Conservation (phyloP, 768 basidiomycete species). For the Wakefieldia striispora region DNA sequence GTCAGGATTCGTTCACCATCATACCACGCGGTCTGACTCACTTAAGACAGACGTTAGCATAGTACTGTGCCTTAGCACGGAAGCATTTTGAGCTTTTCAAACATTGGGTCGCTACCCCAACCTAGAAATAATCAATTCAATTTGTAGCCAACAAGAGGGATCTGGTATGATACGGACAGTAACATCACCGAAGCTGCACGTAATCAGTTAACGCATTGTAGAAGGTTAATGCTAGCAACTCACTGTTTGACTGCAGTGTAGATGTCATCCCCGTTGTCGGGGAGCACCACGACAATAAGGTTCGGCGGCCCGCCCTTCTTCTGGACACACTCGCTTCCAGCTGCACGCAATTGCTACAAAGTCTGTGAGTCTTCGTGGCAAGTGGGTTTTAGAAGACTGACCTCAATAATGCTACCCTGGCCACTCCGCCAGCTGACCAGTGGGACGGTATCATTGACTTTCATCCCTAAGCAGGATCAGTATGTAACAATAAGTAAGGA, state of each 20-base stretch:
- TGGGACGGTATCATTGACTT: slow-evolving; percentile 42
- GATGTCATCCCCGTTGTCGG: slow-evolving; percentile 72
- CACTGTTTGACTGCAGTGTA: slow-evolving; percentile 83
- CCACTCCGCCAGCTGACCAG: slow-evolving; percentile 55
- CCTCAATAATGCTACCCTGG: slow-evolving; percentile 51
- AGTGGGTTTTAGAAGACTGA: slow-evolving; percentile 19
- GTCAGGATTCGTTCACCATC: not conserved
- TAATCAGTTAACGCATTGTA: slow-evolving; percentile 1
- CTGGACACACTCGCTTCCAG: slow-evolving; percentile 46
- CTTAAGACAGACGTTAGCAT: slow-evolving; percentile 80
- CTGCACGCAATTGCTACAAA: slow-evolving; percentile 44
- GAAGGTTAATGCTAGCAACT: slow-evolving; percentile 23
- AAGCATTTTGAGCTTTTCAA: slow-evolving; percentile 65
- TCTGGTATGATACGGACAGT: slow-evolving; percentile 33
- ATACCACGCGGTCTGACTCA: slow-evolving; percentile 34
- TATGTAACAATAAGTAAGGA: not conserved
- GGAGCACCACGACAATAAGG: slow-evolving; percentile 67
- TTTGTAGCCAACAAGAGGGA: not conserved
- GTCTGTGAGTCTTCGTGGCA: not conserved
- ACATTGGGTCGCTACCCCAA: slow-evolving; percentile 80
- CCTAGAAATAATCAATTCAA: slow-evolving; percentile 32
- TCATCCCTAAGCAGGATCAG: slow-evolving; percentile 50
- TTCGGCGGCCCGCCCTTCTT: slow-evolving; percentile 45
- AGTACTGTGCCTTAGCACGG: slow-evolving; percentile 73
- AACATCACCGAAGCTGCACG: slow-evolving; percentile 68